Conservation (phyloP, 352 stramenopile genomes). For the Pythium oligandrum region DNA sequence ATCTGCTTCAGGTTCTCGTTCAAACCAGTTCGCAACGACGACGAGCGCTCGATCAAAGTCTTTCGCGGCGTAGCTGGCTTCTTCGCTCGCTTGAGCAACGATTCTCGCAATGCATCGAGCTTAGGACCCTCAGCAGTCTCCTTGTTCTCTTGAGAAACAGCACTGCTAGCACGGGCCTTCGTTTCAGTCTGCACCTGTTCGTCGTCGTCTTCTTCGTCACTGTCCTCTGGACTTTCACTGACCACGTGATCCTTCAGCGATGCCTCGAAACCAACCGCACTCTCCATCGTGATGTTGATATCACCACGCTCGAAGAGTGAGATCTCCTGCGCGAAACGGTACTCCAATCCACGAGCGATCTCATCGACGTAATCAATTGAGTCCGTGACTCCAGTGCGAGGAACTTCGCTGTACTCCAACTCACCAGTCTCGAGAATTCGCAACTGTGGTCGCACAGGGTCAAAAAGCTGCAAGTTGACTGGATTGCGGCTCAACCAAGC, state of each 20-base stretch:
- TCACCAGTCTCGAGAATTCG: constrained; percentile 28
- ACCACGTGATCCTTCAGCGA: constrained; percentile 41
- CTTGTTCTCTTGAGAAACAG: constrained; percentile 6
- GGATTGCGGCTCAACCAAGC: constrained; percentile 38
- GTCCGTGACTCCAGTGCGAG: constrained; percentile 26
- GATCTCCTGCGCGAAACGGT: constrained; percentile 17
- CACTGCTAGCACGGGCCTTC: constrained; percentile 7
- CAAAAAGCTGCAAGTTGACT: constrained; percentile 40
- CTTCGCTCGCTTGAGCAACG: constrained; percentile 36
- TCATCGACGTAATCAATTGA: constrained; percentile 49
- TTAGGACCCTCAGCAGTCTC: constrained; percentile 45
- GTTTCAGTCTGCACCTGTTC: constrained; percentile 14
- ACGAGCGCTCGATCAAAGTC: constrained; percentile 37
- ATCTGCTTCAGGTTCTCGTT: constrained; percentile 68
- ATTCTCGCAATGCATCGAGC: constrained; percentile 50
- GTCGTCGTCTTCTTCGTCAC: constrained; percentile 41
- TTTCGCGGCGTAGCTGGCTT: constrained; percentile 8
- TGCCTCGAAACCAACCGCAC: constrained; percentile 53
- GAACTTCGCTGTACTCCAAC: constrained; percentile 35
- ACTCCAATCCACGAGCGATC: constrained; percentile 36
- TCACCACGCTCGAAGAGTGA: constrained; percentile 20
- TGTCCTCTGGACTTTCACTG: constrained; percentile 36
- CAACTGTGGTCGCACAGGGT: constrained; percentile 30
- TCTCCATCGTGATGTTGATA: constrained; percentile 25
- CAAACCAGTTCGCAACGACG: constrained; percentile 37